A percentile compares a stretch with the other conserved stretches of the same genome.
phyloP scores from a whole-genome alignment of 176 grass and related monocot species.

The Musa schizocarpa region DNA sequence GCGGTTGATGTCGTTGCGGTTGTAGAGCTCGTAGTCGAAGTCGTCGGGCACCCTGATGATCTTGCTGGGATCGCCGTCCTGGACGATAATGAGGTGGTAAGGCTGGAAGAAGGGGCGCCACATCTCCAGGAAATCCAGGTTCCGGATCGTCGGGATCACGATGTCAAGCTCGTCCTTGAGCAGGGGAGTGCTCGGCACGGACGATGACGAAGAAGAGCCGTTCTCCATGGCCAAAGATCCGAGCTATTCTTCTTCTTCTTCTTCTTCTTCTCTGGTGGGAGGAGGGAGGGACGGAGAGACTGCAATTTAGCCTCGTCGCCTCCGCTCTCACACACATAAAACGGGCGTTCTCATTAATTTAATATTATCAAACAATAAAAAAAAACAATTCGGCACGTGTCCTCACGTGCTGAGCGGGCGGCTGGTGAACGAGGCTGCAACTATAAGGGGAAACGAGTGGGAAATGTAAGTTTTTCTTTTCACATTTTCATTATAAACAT shows the following conservation, averaged over 20 bases:
- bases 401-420: neutral
- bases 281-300: neutral
- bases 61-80: conserved; percentile 37
- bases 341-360: too few relatives aligned
- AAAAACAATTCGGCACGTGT: neutral
- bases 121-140: conserved; percentile 89
- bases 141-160: conserved; percentile 93
- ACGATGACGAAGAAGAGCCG: neutral
- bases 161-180: conserved; percentile 93
- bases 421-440: too few relatives aligned
- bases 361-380: too few relatives aligned
- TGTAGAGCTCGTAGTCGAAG: conserved; percentile 82
- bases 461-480: too few relatives aligned
- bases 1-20: conserved; percentile 73
- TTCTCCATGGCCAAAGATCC: neutral
- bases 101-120: conserved; percentile 36
- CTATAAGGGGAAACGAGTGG: too few relatives aligned
- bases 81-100: conserved; percentile 43
- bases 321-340: neutral
- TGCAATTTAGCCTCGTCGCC: neutral
- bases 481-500: too few relatives aligned
- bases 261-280: neutral
- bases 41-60: conserved; percentile 59
- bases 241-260: neutral
- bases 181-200: neutral